Conservation (phyloP, 441 rosid genomes). For the Pelargonium hybrid region DNA sequence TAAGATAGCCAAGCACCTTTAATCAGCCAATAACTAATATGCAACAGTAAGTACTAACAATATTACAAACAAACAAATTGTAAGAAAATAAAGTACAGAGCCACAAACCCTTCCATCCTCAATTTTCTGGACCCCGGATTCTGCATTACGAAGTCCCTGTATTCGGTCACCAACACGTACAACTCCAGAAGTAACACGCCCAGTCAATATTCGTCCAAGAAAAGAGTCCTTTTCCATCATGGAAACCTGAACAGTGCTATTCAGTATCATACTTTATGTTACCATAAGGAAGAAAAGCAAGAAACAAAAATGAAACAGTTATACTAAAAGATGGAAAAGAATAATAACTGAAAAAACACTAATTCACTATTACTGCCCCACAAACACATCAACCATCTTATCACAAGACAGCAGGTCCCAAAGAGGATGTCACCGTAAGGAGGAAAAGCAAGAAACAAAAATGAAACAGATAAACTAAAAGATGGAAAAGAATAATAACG, state of each 20-base stretch:
- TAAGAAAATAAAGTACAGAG: conserved; percentile 1
- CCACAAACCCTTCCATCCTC: conserved; percentile 92
- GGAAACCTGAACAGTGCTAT: conserved; percentile 54
- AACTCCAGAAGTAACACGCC: conserved; percentile 66
- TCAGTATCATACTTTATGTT: conserved; percentile 6
- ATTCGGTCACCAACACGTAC: conserved; percentile 69
- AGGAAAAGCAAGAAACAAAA: conserved; percentile 4
- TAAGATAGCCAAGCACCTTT: background rate
- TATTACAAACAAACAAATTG: background rate
- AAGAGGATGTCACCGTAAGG: background rate
- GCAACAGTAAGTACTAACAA: background rate
- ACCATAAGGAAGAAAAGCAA: background rate
- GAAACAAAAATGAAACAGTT: conserved; percentile 9
- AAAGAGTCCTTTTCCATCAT: conserved; percentile 92
- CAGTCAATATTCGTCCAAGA: conserved; percentile 88
- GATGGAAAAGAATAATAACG: background rate
- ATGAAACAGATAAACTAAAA: conserved; percentile 3
- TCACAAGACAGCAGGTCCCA: too few species aligned
- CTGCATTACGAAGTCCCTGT: conserved; percentile 59
- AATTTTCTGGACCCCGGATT: conserved; percentile 59
- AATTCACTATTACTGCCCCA: background rate
- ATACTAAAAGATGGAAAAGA: background rate
- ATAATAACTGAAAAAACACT: background rate
- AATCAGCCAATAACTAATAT: background rate
- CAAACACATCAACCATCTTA: background rate